These are phyloP conservation scores for Leucosporidium yakuticum DNA, from an alignment of 768 basidiomycete genomes.

Conservation along the genomic window DNA sequence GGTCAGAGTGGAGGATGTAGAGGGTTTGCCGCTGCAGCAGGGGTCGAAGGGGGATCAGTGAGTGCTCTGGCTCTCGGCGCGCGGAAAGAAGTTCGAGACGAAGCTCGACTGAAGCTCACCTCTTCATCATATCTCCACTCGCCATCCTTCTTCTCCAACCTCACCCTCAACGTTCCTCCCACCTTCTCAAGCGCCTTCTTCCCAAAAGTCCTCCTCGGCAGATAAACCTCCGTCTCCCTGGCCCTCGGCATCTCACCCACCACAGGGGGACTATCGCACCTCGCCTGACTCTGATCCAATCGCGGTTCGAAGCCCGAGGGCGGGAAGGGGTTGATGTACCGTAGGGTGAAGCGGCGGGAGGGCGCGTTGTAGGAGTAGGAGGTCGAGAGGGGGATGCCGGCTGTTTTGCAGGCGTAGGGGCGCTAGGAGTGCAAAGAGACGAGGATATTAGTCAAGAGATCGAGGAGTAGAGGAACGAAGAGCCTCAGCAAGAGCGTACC, in stretches of 20 bases:
- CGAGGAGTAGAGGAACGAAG: neutral
- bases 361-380: conserved; percentile 19
- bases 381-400: conserved; percentile 60
- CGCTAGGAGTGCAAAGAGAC: conserved; percentile 46
- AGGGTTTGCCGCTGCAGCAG: conserved; percentile 58
- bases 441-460: neutral
- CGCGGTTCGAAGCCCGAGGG: conserved; percentile 7
- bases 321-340: conserved; percentile 59
- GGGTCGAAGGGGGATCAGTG: neutral
- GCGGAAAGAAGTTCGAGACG: too few relatives aligned
- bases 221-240: conserved; percentile 71
- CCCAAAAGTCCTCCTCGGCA: conserved; percentile 58
- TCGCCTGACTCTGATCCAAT: conserved; percentile 37
- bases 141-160: conserved; percentile 54
- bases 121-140: conserved; percentile 57
- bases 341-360: conserved; percentile 25
- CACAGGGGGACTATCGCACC: conserved; percentile 45
- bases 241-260: conserved; percentile 46
- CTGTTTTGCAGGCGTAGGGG: conserved; percentile 84
- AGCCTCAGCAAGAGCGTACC: conserved; percentile 36
- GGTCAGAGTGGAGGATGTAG: conserved; percentile 51
- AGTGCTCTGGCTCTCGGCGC: neutral
- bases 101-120: conserved; percentile 3
- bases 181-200: conserved; percentile 34
- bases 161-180: conserved; percentile 50